A percentile compares a stretch with the other conserved stretches of the same genome.
phyloP scores from a whole-genome alignment of 257 asterid genomes.

The Solanum pimpinellifolium region DNA sequence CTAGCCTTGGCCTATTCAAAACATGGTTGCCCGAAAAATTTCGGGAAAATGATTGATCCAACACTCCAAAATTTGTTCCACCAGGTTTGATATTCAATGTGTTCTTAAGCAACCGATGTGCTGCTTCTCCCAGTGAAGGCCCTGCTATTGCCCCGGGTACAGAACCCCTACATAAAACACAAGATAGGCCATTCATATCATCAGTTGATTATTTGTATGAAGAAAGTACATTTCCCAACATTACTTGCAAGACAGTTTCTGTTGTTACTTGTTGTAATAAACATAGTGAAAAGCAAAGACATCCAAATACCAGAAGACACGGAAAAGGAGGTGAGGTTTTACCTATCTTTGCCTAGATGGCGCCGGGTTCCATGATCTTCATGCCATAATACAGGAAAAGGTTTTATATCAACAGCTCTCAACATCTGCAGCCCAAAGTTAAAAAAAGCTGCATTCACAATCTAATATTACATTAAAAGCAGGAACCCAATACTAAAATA shows the following conservation, averaged over 20 bases:
- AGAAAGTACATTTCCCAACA: neutral
- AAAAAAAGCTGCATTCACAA: neutral
- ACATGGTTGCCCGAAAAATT: conserved; percentile 27
- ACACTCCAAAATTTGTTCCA: neutral
- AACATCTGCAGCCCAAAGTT: conserved; percentile 35
- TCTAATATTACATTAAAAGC: neutral
- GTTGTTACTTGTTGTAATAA: neutral
- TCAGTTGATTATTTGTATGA: neutral
- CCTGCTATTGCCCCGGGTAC: conserved; percentile 82
- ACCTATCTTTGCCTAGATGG: conserved; percentile 60
- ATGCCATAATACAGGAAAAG: conserved; percentile 77
- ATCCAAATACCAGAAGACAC: neutral
- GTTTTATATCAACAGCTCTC: conserved; percentile 61
- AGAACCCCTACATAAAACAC: conserved; percentile 45
- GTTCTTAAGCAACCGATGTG: conserved; percentile 74
- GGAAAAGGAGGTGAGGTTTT: neutral
- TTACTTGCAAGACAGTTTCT: neutral
- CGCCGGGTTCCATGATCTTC: conserved; percentile 71
- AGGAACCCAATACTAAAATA: neutral
- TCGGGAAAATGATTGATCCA: conserved; percentile 24
- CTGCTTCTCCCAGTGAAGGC: conserved; percentile 81
- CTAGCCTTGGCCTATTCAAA: conserved; percentile 44
- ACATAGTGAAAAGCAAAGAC: neutral
- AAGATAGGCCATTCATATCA: neutral
- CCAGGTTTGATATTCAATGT: conserved; percentile 45